phyloP scores from a whole-genome alignment of 805 yeast species.

The Saccharomyces mikatae region DNA sequence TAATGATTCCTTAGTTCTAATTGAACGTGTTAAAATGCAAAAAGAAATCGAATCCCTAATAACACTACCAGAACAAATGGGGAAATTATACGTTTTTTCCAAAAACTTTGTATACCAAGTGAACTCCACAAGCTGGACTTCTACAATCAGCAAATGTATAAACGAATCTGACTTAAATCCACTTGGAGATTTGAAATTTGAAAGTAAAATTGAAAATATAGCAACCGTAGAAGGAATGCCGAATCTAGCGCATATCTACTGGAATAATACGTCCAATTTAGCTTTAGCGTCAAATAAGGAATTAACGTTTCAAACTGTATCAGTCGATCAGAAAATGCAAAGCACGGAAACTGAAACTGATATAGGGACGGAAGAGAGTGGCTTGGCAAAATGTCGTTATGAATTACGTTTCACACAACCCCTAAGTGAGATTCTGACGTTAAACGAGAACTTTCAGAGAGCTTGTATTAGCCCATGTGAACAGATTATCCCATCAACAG shows the following conservation, averaged over 20 bases:
- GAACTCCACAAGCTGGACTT: constrained; percentile 19
- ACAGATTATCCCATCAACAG: constrained; percentile 14
- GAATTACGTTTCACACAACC: constrained; percentile 15
- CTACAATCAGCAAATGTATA: constrained; percentile 11
- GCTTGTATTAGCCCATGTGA: constrained; percentile 11
- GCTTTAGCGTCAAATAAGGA: neutral
- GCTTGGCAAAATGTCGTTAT: neutral
- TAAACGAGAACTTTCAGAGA: constrained; percentile 11
- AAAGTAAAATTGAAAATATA: constrained; percentile 7
- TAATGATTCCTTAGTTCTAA: constrained; percentile 19
- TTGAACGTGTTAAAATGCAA: constrained; percentile 14
- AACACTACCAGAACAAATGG: neutral
- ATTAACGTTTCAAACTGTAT: neutral
- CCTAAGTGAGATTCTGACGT: constrained; percentile 13
- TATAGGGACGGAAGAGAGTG: neutral
- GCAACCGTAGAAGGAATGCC: neutral
- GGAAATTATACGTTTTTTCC: constrained; percentile 6
- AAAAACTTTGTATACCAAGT: constrained; percentile 1
- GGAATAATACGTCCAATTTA: neutral
- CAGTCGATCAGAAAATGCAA: neutral
- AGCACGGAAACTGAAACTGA: neutral
- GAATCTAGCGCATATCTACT: neutral
- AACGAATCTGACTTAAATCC: constrained; percentile 12
- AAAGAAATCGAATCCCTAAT: constrained; percentile 3
- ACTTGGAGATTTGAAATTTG: constrained; percentile 6